These are phyloP conservation scores for Olyra latifolia DNA, from an alignment of 176 grass and related monocot species.

Conservation along the genomic window DNA sequence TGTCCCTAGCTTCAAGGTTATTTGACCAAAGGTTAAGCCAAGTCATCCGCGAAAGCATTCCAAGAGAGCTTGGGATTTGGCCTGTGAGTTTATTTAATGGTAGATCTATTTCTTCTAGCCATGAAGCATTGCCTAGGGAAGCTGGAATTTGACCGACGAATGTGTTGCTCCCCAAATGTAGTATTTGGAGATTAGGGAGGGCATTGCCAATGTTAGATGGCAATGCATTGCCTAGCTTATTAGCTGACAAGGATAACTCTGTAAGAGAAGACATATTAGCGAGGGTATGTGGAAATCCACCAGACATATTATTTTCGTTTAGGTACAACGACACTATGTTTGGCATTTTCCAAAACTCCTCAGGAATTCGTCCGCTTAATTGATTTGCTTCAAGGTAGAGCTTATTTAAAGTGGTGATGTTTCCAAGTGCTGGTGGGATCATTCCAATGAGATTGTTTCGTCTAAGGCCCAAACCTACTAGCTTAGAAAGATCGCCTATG, in stretches of 20 bases:
- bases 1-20: conserved; percentile 26
- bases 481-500: not conserved
- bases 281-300: not conserved
- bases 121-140: conserved; percentile 24
- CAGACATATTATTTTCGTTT: not conserved
- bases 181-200: not conserved
- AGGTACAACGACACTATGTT: rapidly evolving
- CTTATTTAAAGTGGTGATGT: not conserved
- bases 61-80: conserved; percentile 2
- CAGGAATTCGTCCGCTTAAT: not conserved
- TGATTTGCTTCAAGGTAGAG: not conserved
- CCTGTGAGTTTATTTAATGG: conserved; percentile 13
- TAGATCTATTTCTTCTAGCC: not conserved
- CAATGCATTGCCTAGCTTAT: conserved; percentile 14
- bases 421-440: conserved; percentile 15
- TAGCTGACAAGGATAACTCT: not conserved
- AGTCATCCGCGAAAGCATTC: not conserved
- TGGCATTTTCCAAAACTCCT: not conserved
- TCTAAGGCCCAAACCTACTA: not conserved
- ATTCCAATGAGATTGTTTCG: conserved; percentile 19
- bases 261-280: not conserved
- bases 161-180: not conserved
- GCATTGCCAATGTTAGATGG: conserved; percentile 7
- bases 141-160: conserved; percentile 26
- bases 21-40: not conserved